phyloP scores from a whole-genome alignment of 2,329 filamentous ascomycete species.

The Ascochyta pisi region DNA sequence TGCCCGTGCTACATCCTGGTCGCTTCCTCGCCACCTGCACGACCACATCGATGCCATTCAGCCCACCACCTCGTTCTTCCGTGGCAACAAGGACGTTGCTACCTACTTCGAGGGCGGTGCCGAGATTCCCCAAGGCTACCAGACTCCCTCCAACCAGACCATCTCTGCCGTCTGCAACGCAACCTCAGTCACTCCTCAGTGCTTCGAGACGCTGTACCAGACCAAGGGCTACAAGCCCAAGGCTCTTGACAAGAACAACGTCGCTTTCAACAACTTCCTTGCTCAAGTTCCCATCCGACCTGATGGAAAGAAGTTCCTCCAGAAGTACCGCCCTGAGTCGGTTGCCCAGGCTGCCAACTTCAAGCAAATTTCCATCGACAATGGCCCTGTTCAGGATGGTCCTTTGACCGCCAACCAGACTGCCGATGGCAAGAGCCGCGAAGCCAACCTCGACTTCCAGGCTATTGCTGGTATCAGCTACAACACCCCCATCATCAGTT shows the following conservation, averaged over 20 bases:
- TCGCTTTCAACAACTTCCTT: constrained; percentile 59
- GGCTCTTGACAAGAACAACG: constrained; percentile 52
- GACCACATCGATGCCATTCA: constrained; percentile 66
- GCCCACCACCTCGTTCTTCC: constrained; percentile 66
- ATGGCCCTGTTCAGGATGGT: constrained; percentile 58
- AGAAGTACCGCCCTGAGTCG: constrained; percentile 60
- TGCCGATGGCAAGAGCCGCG: constrained; percentile 50
- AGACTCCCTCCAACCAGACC: constrained; percentile 37
- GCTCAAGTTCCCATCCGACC: constrained; percentile 59
- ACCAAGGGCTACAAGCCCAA: constrained; percentile 61
- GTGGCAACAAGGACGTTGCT: constrained; percentile 28
- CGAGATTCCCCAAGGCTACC: constrained; percentile 36
- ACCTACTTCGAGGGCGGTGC: constrained; percentile 34
- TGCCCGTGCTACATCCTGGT: constrained; percentile 63
- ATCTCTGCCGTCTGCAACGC: constrained; percentile 58
- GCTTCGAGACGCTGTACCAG: constrained; percentile 61
- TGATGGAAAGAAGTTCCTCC: constrained; percentile 65
- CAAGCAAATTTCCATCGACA: constrained; percentile 63
- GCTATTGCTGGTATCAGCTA: constrained; percentile 64
- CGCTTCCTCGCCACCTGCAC: constrained; percentile 64
- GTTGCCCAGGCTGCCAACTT: constrained; percentile 61
- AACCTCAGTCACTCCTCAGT: constrained; percentile 60
- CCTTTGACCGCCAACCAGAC: constrained; percentile 45
- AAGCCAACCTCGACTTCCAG: constrained; percentile 71
- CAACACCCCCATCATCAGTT: constrained; percentile 63